phyloP scores from a whole-genome alignment of 2,329 filamentous ascomycete species.

The Penicillium sp. region DNA sequence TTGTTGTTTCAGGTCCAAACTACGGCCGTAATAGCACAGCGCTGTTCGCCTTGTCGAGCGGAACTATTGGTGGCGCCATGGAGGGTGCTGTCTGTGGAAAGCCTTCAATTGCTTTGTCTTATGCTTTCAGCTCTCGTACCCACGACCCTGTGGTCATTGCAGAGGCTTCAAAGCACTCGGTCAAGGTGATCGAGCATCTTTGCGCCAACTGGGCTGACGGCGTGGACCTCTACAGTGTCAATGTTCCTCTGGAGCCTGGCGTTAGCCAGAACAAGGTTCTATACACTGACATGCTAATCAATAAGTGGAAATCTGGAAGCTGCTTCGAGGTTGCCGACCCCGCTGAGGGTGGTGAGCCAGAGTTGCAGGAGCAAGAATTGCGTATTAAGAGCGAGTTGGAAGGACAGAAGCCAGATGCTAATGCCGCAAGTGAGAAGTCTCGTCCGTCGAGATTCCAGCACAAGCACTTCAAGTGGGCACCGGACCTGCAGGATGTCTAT shows the following conservation, averaged over 20 bases:
- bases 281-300: constrained; percentile 87
- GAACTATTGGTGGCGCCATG: constrained; percentile 74
- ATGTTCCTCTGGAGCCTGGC: constrained; percentile 79
- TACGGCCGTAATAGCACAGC: constrained; percentile 82
- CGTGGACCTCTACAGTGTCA: constrained; percentile 86
- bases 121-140: constrained; percentile 83
- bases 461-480: constrained; percentile 94
- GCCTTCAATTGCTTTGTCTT: constrained; percentile 78
- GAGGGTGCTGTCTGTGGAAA: constrained; percentile 72
- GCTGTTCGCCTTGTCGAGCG: constrained; percentile 74
- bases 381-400: constrained; percentile 61
- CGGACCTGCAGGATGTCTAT: constrained; percentile 82
- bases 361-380: constrained; percentile 71
- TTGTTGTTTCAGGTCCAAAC: constrained; percentile 79
- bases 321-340: constrained; percentile 81
- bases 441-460: constrained; percentile 60
- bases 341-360: constrained; percentile 58
- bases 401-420: constrained; percentile 25
- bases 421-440: constrained; percentile 23
- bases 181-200: constrained; percentile 77
- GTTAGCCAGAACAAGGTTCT: constrained; percentile 71
- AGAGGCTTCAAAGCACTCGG: constrained; percentile 71
- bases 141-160: constrained; percentile 81
- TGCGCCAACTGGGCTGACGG: constrained; percentile 70
- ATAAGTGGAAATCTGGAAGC: constrained; percentile 80